phyloP scores from a whole-genome alignment of 192 early-diverging fungal species.

The Gryganskiella cystojenkinii region DNA sequence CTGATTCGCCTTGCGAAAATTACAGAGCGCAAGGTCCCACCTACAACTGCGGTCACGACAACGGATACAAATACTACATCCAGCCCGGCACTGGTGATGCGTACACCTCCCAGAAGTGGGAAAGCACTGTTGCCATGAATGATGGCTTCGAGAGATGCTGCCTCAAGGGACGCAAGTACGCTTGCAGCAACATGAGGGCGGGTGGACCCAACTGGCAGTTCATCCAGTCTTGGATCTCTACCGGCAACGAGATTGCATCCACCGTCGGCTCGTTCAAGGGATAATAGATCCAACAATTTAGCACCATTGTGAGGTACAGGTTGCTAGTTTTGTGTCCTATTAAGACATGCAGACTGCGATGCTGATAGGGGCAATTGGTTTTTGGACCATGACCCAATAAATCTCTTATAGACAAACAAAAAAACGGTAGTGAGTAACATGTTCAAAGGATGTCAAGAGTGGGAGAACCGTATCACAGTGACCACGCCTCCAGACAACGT shows the following conservation, averaged over 20 bases:
- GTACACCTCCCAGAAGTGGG: constrained; percentile 25
- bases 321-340: no score
- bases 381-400: no score
- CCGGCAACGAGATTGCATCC: constrained; percentile 10
- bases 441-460: constrained; percentile 52
- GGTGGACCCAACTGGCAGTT: constrained; percentile 17
- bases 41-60: constrained; percentile 8
- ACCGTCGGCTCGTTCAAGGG: constrained; percentile 1
- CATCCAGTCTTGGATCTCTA: constrained; percentile 22
- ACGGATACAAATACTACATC: constrained; percentile 23
- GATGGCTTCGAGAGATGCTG: constrained; percentile 19
- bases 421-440: no score
- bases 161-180: constrained; percentile 26
- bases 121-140: constrained; percentile 22
- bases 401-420: no score
- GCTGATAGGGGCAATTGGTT: no score
- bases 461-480: constrained; percentile 64
- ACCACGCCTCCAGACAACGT: constrained; percentile 21
- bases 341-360: no score
- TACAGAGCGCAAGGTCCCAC: constrained; percentile 18
- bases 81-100: constrained; percentile 19
- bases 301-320: no score
- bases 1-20: constrained; percentile 2
- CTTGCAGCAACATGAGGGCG: constrained; percentile 24
- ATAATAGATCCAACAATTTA: no score